A percentile compares a stretch with the other conserved stretches of the same genome.
Evolutionary conservation across 345 rosid species (phyloP).

Genomic region (Reutealis trisperma): DNA sequence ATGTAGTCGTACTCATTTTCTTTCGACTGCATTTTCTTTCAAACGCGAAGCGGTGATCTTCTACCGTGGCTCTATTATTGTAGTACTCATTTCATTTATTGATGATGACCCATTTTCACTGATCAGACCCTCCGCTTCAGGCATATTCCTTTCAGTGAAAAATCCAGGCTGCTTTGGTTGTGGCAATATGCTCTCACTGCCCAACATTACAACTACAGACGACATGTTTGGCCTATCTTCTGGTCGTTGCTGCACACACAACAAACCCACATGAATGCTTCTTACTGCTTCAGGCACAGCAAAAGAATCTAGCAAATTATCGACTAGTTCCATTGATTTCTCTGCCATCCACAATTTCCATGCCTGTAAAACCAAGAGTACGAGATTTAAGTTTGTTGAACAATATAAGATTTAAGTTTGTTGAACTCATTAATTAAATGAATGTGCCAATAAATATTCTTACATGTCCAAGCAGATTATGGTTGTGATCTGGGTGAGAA

Average conservation of each 20-base stretch:
- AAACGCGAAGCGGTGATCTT: too few species aligned
- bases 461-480: not conserved
- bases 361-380: not conserved
- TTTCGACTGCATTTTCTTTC: too few species aligned
- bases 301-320: not conserved
- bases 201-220: conserved; percentile 1
- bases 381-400: too few species aligned
- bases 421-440: too few species aligned
- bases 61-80: not conserved
- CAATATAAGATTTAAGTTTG: too few species aligned
- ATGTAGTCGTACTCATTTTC: too few species aligned
- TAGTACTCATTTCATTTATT: not conserved
- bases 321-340: not conserved
- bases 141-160: not conserved
- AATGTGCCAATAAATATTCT: not conserved
- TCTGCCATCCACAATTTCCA: conserved; percentile 1
- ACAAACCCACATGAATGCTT: not conserved
- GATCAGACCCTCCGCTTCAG: not conserved
- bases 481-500: not conserved
- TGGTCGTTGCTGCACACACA: conserved; percentile 3
- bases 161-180: not conserved
- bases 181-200: conserved; percentile 3
- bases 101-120: not conserved
- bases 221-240: conserved; percentile 1
- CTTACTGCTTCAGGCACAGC: not conserved